phyloP scores from a whole-genome alignment of 2,329 filamentous ascomycete genomes.

The Peltaster fructicola region DNA sequence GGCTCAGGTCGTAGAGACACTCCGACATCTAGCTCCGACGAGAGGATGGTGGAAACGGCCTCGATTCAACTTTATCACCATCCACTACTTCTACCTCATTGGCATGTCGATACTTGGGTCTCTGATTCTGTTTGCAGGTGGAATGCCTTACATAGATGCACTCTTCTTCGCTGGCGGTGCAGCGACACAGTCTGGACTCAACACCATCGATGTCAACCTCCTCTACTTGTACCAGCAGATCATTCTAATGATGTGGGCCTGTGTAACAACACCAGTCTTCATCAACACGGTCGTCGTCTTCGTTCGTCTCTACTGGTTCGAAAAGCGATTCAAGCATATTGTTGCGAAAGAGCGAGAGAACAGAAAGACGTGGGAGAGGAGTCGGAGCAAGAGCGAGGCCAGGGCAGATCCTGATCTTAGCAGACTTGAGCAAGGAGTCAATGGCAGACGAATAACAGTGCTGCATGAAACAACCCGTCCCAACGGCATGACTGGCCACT shows the following conservation, averaged over 20 bases:
- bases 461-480: constrained; percentile 39
- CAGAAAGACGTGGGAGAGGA: constrained; percentile 6
- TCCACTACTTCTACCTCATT: constrained; percentile 76
- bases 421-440: constrained; percentile 44
- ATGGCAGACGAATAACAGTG: constrained; percentile 47
- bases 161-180: constrained; percentile 75
- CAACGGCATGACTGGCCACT: constrained; percentile 32
- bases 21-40: too few relatives aligned
- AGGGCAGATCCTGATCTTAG: constrained; percentile 29
- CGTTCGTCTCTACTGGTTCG: constrained; percentile 91
- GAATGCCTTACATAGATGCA: constrained; percentile 65
- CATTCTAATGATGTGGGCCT: constrained; percentile 51
- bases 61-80: constrained; percentile 64
- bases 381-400: constrained; percentile 12
- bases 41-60: too few relatives aligned
- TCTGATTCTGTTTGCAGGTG: constrained; percentile 51
- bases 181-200: constrained; percentile 83
- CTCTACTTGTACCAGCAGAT: constrained; percentile 34
- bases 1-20: too few relatives aligned
- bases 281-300: constrained; percentile 80
- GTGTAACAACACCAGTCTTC: constrained; percentile 66
- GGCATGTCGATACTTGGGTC: constrained; percentile 55
- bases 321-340: constrained; percentile 84
- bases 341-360: constrained; percentile 9
- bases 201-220: constrained; percentile 44